phyloP scores from a whole-genome alignment of 176 grass and related monocot genomes.

The Puya raimondii region DNA sequence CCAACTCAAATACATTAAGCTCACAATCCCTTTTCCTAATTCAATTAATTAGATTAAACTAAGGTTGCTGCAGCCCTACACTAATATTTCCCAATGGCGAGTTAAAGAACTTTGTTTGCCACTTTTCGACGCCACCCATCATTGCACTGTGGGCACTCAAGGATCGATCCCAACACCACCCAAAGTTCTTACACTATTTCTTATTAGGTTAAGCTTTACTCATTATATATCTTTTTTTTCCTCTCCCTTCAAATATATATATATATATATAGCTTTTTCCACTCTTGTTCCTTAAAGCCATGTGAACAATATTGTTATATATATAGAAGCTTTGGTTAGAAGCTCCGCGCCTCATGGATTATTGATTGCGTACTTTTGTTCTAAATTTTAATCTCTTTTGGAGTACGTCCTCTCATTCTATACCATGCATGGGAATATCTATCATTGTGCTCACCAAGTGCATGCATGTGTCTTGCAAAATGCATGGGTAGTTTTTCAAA shows the following conservation, averaged over 20 bases:
- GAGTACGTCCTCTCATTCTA: too few species aligned
- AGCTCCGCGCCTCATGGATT: too few species aligned
- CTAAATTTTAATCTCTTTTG: too few species aligned
- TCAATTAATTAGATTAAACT: slow-evolving; percentile 8
- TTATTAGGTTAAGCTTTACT: slow-evolving; percentile 14
- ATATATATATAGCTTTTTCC: slow-evolving; percentile 9
- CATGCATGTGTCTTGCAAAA: too few species aligned
- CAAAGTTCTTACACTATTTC: slow-evolving; percentile 25
- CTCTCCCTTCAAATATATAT: neutral
- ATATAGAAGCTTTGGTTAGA: too few species aligned
- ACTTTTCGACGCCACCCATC: slow-evolving; percentile 38
- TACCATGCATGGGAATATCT: too few species aligned
- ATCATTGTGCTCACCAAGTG: too few species aligned
- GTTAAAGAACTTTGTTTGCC: slow-evolving; percentile 51
- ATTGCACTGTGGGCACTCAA: slow-evolving; percentile 54
- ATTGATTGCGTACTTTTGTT: too few species aligned
- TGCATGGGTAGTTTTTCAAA: too few species aligned
- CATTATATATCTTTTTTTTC: slow-evolving; percentile 20
- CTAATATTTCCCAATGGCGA: slow-evolving; percentile 25
- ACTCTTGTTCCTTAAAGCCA: neutral
- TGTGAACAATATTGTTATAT: neutral
- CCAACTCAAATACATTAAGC: neutral
- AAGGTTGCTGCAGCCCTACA: slow-evolving; percentile 10
- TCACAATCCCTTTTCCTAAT: neutral
- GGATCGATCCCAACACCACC: slow-evolving; percentile 58